These are phyloP conservation scores for Saccharomycopsis olivae DNA, from an alignment of 805 yeast species.

Conservation along the genomic window DNA sequence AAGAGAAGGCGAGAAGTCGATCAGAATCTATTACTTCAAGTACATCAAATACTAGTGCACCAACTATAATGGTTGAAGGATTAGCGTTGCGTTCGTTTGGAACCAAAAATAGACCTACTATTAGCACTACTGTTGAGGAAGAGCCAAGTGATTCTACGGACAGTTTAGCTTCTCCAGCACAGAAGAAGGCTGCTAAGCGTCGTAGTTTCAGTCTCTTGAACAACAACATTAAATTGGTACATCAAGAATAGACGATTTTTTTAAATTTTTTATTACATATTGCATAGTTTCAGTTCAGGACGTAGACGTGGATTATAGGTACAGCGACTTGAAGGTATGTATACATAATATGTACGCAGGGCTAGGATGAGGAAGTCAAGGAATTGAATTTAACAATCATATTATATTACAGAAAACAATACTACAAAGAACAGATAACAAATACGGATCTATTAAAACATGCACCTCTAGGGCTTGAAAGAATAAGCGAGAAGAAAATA, in stretches of 20 bases:
- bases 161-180: neutral
- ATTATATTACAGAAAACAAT: too few species aligned
- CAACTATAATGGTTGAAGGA: conserved; percentile 19
- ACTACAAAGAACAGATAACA: neutral
- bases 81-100: conserved; percentile 18
- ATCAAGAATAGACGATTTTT: too few species aligned
- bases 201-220: conserved; percentile 13
- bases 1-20: neutral
- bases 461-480: too few species aligned
- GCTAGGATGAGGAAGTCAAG: neutral
- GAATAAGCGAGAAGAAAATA: neutral
- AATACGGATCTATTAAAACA: too few species aligned
- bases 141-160: neutral
- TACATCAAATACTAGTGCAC: conserved; percentile 3
- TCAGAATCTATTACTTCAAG: neutral
- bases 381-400: neutral
- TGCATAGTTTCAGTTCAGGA: too few species aligned
- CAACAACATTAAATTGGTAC: too few species aligned
- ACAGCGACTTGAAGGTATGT: too few species aligned
- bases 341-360: neutral
- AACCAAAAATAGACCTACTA: conserved; percentile 6
- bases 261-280: too few species aligned
- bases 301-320: too few species aligned
- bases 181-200: neutral
- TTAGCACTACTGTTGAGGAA: neutral